Conservation (phyloP, 305 asterid species). For the Solanum hybrid region DNA sequence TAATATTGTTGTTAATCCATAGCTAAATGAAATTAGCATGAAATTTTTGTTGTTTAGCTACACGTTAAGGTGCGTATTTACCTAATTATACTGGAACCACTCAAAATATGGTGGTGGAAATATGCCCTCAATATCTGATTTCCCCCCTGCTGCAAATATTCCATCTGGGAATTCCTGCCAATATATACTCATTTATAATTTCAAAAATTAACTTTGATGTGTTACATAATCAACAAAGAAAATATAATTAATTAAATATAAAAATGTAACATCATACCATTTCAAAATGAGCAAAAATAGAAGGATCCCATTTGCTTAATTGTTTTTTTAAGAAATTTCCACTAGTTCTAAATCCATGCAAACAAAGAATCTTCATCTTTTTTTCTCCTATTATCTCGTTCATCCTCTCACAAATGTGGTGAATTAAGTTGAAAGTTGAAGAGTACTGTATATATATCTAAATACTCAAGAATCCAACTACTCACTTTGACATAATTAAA, state of each 20-base stretch:
- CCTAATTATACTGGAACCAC: conserved; percentile 62
- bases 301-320: conserved; percentile 64
- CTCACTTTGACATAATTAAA: neutral
- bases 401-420: neutral
- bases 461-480: neutral
- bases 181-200: neutral
- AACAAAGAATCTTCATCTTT: conserved; percentile 46
- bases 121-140: conserved; percentile 56
- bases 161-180: conserved; percentile 55
- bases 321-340: conserved; percentile 52
- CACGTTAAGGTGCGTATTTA: neutral
- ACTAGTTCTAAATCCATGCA: conserved; percentile 73
- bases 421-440: neutral
- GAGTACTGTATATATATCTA: neutral
- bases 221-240: neutral
- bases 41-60: neutral
- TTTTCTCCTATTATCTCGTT: neutral
- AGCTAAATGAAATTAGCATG: neutral
- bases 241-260: neutral
- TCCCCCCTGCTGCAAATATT: conserved; percentile 46
- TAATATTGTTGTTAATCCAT: neutral
- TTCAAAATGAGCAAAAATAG: conserved; percentile 39
- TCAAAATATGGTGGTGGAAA: conserved; percentile 63
- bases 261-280: conserved; percentile 21
- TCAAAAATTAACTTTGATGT: neutral